These are phyloP conservation scores for Periglandula ipomoeae DNA, from an alignment of 2,329 filamentous ascomycete genomes.

Conservation along the genomic window DNA sequence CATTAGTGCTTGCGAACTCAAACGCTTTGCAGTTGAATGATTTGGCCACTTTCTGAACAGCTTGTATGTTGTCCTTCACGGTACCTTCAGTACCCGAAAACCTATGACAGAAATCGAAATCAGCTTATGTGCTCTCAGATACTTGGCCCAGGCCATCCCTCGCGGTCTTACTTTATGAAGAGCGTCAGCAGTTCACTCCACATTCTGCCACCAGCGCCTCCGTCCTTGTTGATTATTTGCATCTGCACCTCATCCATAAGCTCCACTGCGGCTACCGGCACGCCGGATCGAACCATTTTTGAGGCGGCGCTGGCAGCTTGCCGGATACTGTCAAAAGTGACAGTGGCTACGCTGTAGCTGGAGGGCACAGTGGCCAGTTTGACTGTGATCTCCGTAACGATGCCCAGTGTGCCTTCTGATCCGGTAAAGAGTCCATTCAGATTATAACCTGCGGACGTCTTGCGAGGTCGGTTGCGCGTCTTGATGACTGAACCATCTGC, in stretches of 20 bases:
- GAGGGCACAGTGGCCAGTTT: slow-evolving; percentile 58
- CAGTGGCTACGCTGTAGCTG: slow-evolving; percentile 55
- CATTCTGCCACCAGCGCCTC: slow-evolving; percentile 45
- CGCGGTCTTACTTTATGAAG: slow-evolving; percentile 52
- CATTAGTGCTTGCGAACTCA: slow-evolving; percentile 55
- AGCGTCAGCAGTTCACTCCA: slow-evolving; percentile 65
- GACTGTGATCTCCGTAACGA: slow-evolving; percentile 61
- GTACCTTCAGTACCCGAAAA: slow-evolving; percentile 56
- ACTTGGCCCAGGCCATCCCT: not conserved
- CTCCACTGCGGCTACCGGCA: slow-evolving; percentile 58
- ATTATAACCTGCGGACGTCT: slow-evolving; percentile 64
- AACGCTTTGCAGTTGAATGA: slow-evolving; percentile 47
- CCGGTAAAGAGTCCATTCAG: slow-evolving; percentile 61
- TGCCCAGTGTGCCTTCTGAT: slow-evolving; percentile 61
- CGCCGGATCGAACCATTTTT: slow-evolving; percentile 52
- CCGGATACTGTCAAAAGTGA: slow-evolving; percentile 48
- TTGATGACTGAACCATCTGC: slow-evolving; percentile 59
- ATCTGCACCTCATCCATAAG: slow-evolving; percentile 58
- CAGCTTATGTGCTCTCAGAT: not conserved
- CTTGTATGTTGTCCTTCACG: slow-evolving; percentile 51
- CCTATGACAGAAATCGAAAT: slow-evolving; percentile 10
- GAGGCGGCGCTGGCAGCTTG: slow-evolving; percentile 56
- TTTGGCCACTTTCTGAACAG: slow-evolving; percentile 46
- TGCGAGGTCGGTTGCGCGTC: slow-evolving; percentile 56
- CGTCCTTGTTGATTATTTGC: slow-evolving; percentile 54